phyloP scores from a whole-genome alignment of 495 filamentous ascomycete genomes.

The Trichoderma parareesei region DNA sequence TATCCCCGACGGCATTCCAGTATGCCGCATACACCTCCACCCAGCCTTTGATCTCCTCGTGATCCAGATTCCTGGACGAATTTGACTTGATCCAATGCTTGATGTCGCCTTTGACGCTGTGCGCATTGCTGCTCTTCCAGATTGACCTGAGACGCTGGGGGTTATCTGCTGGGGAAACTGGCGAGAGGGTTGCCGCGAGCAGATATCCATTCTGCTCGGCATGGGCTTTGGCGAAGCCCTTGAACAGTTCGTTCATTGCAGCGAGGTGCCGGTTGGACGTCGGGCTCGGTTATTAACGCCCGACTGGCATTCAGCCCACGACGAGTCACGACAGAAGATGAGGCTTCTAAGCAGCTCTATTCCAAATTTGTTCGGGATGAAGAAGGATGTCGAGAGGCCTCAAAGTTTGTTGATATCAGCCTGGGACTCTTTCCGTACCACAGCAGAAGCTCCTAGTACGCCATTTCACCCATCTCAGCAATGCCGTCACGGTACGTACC shows the following conservation, averaged over 20 bases:
- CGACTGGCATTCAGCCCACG: no score
- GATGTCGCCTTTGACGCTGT: slow-evolving; percentile 47
- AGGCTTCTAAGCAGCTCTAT: neutral
- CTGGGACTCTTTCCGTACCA: neutral
- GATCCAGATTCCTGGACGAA: slow-evolving; percentile 36
- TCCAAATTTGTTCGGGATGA: neutral
- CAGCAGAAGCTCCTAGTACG: neutral
- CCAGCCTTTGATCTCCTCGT: slow-evolving; percentile 66
- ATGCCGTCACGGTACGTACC: neutral
- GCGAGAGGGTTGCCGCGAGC: slow-evolving; percentile 62
- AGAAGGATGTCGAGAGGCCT: neutral
- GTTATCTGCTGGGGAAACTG: slow-evolving; percentile 48
- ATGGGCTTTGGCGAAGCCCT: slow-evolving; percentile 54
- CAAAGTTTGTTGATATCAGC: neutral
- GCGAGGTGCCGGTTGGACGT: neutral
- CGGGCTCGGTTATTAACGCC: neutral
- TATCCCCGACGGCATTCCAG: slow-evolving; percentile 69
- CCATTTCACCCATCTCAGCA: neutral
- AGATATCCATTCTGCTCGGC: slow-evolving; percentile 48
- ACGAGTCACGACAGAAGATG: neutral
- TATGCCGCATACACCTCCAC: slow-evolving; percentile 72
- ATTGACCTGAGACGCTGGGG: slow-evolving; percentile 52
- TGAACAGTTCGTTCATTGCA: slow-evolving; percentile 48
- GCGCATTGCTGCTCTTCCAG: slow-evolving; percentile 53
- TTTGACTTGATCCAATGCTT: slow-evolving; percentile 50